These are phyloP conservation scores for Obelidium mucronatum DNA, from an alignment of 192 early-diverging fungal genomes.

Conservation along the genomic window DNA sequence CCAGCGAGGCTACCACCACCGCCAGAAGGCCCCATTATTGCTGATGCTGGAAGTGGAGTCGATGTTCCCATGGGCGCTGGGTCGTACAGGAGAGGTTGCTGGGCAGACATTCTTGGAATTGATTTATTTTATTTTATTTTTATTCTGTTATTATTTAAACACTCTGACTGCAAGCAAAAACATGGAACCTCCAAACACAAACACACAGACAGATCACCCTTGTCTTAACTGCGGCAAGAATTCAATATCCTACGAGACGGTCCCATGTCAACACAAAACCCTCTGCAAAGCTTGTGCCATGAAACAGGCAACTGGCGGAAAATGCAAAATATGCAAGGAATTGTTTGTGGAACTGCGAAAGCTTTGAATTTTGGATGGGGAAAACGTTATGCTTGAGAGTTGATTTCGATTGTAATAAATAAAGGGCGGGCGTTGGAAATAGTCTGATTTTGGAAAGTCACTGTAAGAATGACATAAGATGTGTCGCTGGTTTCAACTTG, in stretches of 20 bases:
- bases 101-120: not conserved
- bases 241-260: slow-evolving; percentile 44
- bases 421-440: no score
- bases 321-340: slow-evolving; percentile 51
- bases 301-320: slow-evolving; percentile 62
- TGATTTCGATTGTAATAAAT: no score
- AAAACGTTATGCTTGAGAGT: no score
- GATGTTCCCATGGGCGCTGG: slow-evolving; percentile 12
- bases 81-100: slow-evolving; percentile 3
- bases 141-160: not conserved
- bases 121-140: no score
- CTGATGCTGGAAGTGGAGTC: not conserved
- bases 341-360: slow-evolving; percentile 50
- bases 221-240: slow-evolving; percentile 44
- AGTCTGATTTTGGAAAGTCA: no score
- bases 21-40: not conserved
- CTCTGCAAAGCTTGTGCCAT: slow-evolving; percentile 60
- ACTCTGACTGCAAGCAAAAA: not conserved
- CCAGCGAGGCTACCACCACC: not conserved
- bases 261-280: slow-evolving; percentile 44
- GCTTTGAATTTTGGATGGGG: slow-evolving; percentile 10
- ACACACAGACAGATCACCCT: not conserved
- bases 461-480: no score
- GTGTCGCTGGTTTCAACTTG: no score
- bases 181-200: not conserved